phyloP scores from a whole-genome alignment of 129 eudicot species.

The Kitagawia praeruptora region DNA sequence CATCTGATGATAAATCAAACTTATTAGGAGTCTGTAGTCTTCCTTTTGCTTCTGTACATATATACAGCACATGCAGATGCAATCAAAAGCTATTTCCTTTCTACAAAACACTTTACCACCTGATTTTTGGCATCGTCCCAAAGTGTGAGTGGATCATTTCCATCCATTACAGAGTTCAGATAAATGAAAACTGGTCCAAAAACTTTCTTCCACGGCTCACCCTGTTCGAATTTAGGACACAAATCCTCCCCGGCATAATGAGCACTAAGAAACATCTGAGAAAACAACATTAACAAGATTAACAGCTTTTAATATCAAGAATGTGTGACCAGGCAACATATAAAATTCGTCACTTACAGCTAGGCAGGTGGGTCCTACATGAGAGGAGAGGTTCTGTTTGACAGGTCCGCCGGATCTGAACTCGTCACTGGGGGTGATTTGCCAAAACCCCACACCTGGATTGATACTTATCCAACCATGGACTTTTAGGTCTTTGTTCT shows the following conservation, averaged over 20 bases:
- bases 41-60: background rate
- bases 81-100: background rate
- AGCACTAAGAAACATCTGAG: constrained; percentile 74
- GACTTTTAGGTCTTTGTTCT: constrained; percentile 59
- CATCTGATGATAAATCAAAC: constrained; percentile 34
- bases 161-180: constrained; percentile 45
- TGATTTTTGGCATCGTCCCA: constrained; percentile 88
- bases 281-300: background rate
- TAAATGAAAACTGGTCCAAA: constrained; percentile 86
- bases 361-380: constrained; percentile 86
- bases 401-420: constrained; percentile 85
- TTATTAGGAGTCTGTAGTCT: background rate
- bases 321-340: background rate
- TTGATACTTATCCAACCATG: constrained; percentile 86
- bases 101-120: constrained; percentile 24
- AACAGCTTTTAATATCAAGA: background rate
- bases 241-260: constrained; percentile 83
- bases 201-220: constrained; percentile 88
- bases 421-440: constrained; percentile 72
- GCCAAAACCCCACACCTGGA: constrained; percentile 76
- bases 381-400: constrained; percentile 88
- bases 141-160: constrained; percentile 50
- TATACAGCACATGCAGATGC: background rate
- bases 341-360: constrained; percentile 40
- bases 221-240: constrained; percentile 60